phyloP scores from a whole-genome alignment of 768 basidiomycete species.

The Pleurotus tuoliensis region DNA sequence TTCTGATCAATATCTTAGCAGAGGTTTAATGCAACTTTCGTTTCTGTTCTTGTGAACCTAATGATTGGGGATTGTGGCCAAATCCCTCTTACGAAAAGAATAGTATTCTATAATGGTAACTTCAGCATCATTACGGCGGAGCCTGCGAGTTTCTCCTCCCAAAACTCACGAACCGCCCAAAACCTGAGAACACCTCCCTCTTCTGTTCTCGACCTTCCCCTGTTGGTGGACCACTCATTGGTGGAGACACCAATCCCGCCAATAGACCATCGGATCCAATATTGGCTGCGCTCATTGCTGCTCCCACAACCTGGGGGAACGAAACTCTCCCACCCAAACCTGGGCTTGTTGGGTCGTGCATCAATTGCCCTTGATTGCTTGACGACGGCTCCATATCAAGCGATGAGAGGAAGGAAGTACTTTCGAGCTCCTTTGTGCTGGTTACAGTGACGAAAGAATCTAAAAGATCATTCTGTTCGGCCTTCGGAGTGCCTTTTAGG shows the following conservation, averaged over 20 bases:
- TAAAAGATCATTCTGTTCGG: conserved; percentile 83
- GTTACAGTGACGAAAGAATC: conserved; percentile 92
- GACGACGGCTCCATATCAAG: conserved; percentile 92
- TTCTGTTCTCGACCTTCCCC: conserved; percentile 50
- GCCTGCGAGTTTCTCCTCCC: conserved; percentile 61
- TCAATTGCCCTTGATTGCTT: conserved; percentile 32
- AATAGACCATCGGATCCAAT: conserved; percentile 53
- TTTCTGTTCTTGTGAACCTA: not conserved
- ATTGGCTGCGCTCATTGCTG: conserved; percentile 21
- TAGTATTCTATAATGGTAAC: not conserved
- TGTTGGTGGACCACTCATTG: conserved; percentile 58
- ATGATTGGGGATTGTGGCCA: not conserved
- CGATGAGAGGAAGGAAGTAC: conserved; percentile 87
- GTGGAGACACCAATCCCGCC: conserved; percentile 55
- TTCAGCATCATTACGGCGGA: not conserved
- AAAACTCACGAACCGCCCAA: conserved; percentile 86
- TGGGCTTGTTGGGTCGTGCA: conserved; percentile 60
- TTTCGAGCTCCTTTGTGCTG: conserved; percentile 88
- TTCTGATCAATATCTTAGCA: conserved; percentile 54
- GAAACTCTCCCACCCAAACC: conserved; percentile 53
- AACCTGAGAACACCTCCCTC: conserved; percentile 84
- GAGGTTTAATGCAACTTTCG: conserved; percentile 34
- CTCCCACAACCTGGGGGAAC: conserved; percentile 34
- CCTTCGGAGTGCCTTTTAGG: conserved; percentile 86
- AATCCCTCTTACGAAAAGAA: not conserved